phyloP scores from a whole-genome alignment of 2,329 filamentous ascomycete genomes.

The Lasiodiplodia hormozganensis region DNA sequence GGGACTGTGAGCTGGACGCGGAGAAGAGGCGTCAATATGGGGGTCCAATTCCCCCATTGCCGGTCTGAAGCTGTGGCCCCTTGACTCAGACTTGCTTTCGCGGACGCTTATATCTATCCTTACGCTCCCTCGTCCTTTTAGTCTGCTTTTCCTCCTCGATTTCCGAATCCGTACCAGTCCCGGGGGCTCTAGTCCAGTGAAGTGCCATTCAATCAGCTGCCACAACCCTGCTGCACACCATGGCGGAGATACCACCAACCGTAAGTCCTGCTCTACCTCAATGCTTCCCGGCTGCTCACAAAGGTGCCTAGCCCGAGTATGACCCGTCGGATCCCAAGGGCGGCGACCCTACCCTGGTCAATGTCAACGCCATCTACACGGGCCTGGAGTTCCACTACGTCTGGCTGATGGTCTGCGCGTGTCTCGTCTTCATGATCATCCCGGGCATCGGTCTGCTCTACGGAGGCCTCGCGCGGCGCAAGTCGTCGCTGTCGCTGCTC shows the following conservation, averaged over 20 bases:
- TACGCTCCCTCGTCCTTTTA: background rate
- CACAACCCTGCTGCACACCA: background rate
- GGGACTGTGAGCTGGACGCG: slow-evolving; percentile 2
- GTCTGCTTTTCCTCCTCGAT: background rate
- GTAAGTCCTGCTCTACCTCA: slow-evolving; percentile 26
- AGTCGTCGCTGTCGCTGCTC: slow-evolving; percentile 66
- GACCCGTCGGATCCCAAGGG: slow-evolving; percentile 57
- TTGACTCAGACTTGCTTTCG: background rate
- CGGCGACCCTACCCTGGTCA: slow-evolving; percentile 59
- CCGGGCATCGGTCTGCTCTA: slow-evolving; percentile 71
- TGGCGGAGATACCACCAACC: slow-evolving; percentile 24
- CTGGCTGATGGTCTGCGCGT: slow-evolving; percentile 65
- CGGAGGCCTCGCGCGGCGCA: slow-evolving; percentile 67
- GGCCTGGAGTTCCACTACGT: slow-evolving; percentile 68
- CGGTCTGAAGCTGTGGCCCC: background rate
- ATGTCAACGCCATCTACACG: slow-evolving; percentile 65
- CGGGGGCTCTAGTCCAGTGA: slow-evolving; percentile 6
- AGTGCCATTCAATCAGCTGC: background rate
- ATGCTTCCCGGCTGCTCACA: background rate
- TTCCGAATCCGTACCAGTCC: background rate
- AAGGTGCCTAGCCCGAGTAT: slow-evolving; percentile 45
- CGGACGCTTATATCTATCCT: slow-evolving; percentile 4
- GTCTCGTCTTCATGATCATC: slow-evolving; percentile 71
- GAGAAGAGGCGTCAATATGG: slow-evolving; percentile 3
- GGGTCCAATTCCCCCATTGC: background rate